Base-by-base conservation (phyloP, 192 early-diverging fungal species). In the Umbelopsis sp. region DNA sequence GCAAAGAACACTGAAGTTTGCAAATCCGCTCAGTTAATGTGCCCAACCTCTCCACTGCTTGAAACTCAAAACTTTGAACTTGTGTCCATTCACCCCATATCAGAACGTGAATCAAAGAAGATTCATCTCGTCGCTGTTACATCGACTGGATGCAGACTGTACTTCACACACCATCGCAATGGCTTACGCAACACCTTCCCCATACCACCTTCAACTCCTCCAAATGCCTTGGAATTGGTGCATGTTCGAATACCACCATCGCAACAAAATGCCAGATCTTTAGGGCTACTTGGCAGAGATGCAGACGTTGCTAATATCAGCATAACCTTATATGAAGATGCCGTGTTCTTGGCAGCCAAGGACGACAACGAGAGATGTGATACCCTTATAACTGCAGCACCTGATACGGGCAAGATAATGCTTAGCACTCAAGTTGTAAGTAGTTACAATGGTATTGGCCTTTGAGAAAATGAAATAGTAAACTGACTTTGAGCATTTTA, bases 91-190 rank as follows among this genome's bases (percentile, higher is more conserved):
- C 90, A 96, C 67, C 78, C 86, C 7, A 87, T 94, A 21, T 83
- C 88, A 1, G 52, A 70, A 7, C 47, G 69, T 9, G 94, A 96
- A 72, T 93, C 93, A 8, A 86, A 82, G 20, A 72, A 76, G 0
- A 72, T 96, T 50, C 83, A 89, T 47, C 77, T 95, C n/a, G 86
- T 98, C 9, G 93, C 90, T 4, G 74, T 97, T 47, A 94, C 94
- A 1, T 81, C 91, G 50, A 87, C 88, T 14, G 94, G 93, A 21
- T 84, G 85, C 44, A 88, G 95, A 20, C 75, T 96, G 17, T 95
- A 93, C 68, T 93, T 97, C 36, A 83, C 87, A 50, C 80, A 86
- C 0, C 65, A 75, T 24, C 68, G 71, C 44, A 76, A 79, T 38
- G 75, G 65, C 31, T 72, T 45, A 12, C 80, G 75, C 7, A 62